These are phyloP conservation scores for Eucalyptus camaldulensis DNA, from an alignment of 345 rosid species.

Conservation along the genomic window DNA sequence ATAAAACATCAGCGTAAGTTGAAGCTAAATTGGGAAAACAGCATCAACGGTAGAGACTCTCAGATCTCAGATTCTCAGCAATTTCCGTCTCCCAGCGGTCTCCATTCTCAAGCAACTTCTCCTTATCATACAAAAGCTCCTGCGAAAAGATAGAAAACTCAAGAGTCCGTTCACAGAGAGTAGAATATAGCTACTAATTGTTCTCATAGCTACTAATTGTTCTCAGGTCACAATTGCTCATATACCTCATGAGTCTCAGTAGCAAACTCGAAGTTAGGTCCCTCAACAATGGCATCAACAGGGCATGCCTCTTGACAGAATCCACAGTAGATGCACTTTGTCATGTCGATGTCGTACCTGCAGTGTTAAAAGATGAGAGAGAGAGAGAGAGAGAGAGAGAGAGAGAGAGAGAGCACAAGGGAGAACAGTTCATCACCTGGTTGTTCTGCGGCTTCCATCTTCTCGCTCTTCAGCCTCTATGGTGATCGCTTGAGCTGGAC, in stretches of 20 bases:
- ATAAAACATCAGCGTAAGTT: not conserved
- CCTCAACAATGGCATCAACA: conserved; percentile 96
- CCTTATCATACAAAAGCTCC: conserved; percentile 95
- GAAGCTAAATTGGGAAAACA: not conserved
- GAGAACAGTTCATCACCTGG: conserved; percentile 37
- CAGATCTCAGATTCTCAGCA: conserved; percentile 92
- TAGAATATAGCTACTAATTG: not conserved
- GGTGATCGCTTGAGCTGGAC: conserved; percentile 98
- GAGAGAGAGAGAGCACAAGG: not conserved
- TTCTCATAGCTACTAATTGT: not conserved
- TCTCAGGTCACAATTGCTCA: not conserved
- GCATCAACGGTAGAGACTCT: conserved; percentile 80
- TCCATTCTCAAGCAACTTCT: conserved; percentile 93
- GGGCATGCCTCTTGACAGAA: conserved; percentile 99
- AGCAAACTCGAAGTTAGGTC: conserved; percentile 93
- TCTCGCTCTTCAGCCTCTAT: conserved; percentile 97
- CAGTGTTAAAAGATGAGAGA: not conserved
- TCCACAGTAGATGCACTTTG: conserved; percentile 96
- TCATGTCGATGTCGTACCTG: conserved; percentile 96
- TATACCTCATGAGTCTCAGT: conserved; percentile 96
- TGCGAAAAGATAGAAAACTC: conserved; percentile 5
- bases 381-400: not conserved
- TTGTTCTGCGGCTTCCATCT: conserved; percentile 98
- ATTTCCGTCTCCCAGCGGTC: conserved; percentile 98
- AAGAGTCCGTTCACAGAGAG: not conserved